phyloP scores from a whole-genome alignment of 768 basidiomycete genomes.

The Suillus subaureus region DNA sequence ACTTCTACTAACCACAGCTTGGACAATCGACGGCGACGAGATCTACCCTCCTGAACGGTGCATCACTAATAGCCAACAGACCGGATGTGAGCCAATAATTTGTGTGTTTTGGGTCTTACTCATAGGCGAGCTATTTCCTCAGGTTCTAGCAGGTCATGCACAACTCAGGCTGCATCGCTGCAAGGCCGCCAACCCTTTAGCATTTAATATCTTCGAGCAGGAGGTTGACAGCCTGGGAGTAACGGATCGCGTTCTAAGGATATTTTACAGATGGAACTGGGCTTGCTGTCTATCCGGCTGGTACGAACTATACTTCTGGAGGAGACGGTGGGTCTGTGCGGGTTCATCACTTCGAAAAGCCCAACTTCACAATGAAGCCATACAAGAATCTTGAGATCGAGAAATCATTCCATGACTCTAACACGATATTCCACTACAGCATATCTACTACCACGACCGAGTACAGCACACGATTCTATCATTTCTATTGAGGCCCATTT shows the following conservation, averaged over 20 bases:
- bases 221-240: conserved; percentile 82
- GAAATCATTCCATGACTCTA: background rate
- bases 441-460: background rate
- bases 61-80: too few species aligned
- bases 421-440: too few species aligned
- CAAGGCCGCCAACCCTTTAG: conserved; percentile 78
- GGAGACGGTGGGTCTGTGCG: conserved; percentile 97
- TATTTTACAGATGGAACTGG: background rate
- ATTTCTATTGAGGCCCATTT: background rate
- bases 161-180: conserved; percentile 72
- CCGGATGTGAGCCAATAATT: conserved; percentile 49
- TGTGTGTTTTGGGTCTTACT: background rate
- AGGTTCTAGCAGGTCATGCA: conserved; percentile 58
- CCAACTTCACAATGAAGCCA: conserved; percentile 87
- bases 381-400: conserved; percentile 86
- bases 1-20: too few species aligned
- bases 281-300: conserved; percentile 71
- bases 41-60: conserved; percentile 40
- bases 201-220: conserved; percentile 82
- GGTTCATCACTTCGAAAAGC: conserved; percentile 92
- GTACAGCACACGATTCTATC: background rate
- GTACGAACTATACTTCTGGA: conserved; percentile 90
- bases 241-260: conserved; percentile 65
- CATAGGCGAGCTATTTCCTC: conserved; percentile 47
- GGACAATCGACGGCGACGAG: too few species aligned